Evolutionary conservation across 139 green algal genomes (phyloP), one percentile per base, ranked within the genome.

Genomic region (Micractinium conductrix): DNA sequence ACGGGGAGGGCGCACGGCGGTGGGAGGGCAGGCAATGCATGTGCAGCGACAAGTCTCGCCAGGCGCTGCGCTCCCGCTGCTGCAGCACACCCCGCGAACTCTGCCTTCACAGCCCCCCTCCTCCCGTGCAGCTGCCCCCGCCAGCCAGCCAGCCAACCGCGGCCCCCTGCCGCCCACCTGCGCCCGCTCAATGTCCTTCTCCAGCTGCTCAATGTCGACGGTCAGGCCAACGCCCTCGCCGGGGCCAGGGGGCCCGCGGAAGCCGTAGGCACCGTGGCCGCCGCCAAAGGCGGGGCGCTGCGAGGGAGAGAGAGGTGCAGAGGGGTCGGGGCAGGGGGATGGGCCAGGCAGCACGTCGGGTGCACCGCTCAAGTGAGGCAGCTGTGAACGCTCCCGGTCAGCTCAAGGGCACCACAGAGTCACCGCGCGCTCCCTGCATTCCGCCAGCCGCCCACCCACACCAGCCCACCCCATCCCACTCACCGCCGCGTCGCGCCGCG

Each of bases 121-220:
- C 43, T 30, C 42, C 3, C 33, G 38, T 28, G 14, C 2, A 55
- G 12, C 33, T 53, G 38, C 38, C 48, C 48, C 48, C 12, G 48
- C 48, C 48, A 10, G 12, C 48, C 48, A 16, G 12, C 38, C 53
- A n/a, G 69, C 69, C 37, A 4, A 33, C 19, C 30, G 69, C 21
- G 10, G n/a, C 28, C 28, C 42, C 24, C 40, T 42, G n/a, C 68
- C 70, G n/a, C 69, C 33, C 73, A 87, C 82, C 82, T 87, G 60
- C 4, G 55, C 12, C 24, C 82, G 74, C 73, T 87, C 82, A 35
- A 87, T 76, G 37, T 87, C 82, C 73, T 87, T 87, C 44, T 68
- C n/a, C 73, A 87, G 73, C 82, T 83, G 81, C 26, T 85, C 68
- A 12, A 79, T 38, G 50, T 85, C 80, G 28, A 85, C 48, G 2